Evolutionary conservation across 257 asterid species (phyloP).

Genomic region (Gardenia jasminoides): DNA sequence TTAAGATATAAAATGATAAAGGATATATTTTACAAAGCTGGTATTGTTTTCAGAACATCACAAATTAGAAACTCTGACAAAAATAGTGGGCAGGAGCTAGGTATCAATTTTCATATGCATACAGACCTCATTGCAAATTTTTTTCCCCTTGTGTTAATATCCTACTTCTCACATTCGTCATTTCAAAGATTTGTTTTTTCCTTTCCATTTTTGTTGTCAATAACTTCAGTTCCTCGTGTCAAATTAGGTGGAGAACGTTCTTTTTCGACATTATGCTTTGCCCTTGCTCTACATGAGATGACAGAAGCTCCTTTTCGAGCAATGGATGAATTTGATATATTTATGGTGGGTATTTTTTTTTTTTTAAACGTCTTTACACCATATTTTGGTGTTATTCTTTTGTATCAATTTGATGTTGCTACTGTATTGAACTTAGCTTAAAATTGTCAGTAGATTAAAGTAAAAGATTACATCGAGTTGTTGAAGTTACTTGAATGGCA

Average conservation of each 20-base stretch:
- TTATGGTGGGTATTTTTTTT: slow-evolving; percentile 58
- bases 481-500: neutral
- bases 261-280: slow-evolving; percentile 90
- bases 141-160: neutral
- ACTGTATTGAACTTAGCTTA: neutral
- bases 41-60: neutral
- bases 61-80: neutral
- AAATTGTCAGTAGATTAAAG: neutral
- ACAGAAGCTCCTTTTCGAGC: slow-evolving; percentile 98
- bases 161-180: slow-evolving; percentile 1
- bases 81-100: neutral
- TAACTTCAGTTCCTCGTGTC: slow-evolving; percentile 13
- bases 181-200: neutral
- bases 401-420: neutral
- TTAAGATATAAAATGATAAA: too few relatives aligned
- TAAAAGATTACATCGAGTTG: neutral
- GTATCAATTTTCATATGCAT: neutral
- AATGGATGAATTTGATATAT: slow-evolving; percentile 98
- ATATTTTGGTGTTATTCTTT: neutral
- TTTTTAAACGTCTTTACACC: neutral
- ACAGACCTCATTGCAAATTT: neutral
- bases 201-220: neutral
- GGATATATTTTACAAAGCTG: too few relatives aligned
- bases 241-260: slow-evolving; percentile 94
- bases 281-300: slow-evolving; percentile 98